A percentile compares a stretch with the other conserved stretches of the same genome.
Conservation (phyloP, 768 basidiomycete species). For the Hygrophoropsis aurantiaca region DNA sequence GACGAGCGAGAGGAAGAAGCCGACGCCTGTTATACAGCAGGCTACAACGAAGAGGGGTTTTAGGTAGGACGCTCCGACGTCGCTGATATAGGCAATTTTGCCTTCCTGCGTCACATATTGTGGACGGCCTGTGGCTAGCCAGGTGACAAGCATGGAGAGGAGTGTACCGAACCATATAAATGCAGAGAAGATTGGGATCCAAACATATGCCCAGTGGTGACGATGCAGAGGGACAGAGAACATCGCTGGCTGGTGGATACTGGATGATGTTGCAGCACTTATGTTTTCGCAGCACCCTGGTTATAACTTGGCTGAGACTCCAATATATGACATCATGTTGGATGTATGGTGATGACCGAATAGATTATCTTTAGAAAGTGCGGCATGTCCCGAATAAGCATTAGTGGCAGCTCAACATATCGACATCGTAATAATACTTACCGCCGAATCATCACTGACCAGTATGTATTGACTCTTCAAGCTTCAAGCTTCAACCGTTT, state of each 20-base stretch:
- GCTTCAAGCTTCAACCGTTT: no score
- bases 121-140: conserved; percentile 62
- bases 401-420: no score
- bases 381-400: no score
- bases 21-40: conserved; percentile 59
- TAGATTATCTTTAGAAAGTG: no score
- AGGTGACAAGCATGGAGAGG: conserved; percentile 69
- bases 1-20: conserved; percentile 59
- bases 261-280: no score
- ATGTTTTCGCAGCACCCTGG: no score
- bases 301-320: no score
- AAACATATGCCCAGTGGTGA: conserved; percentile 60
- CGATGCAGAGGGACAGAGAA: conserved; percentile 26
- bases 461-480: no score
- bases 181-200: conserved; percentile 60
- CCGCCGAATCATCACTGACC: no score
- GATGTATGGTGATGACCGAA: no score
- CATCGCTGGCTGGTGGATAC: background rate
- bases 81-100: conserved; percentile 72
- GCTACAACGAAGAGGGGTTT: conserved; percentile 77
- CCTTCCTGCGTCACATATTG: conserved; percentile 51
- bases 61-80: conserved; percentile 69
- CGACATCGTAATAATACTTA: no score
- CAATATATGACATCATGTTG: no score
- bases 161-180: conserved; percentile 73